Evolutionary conservation across 169 alveolate species (phyloP).

Genomic region (Eimeria acervulina): DNA sequence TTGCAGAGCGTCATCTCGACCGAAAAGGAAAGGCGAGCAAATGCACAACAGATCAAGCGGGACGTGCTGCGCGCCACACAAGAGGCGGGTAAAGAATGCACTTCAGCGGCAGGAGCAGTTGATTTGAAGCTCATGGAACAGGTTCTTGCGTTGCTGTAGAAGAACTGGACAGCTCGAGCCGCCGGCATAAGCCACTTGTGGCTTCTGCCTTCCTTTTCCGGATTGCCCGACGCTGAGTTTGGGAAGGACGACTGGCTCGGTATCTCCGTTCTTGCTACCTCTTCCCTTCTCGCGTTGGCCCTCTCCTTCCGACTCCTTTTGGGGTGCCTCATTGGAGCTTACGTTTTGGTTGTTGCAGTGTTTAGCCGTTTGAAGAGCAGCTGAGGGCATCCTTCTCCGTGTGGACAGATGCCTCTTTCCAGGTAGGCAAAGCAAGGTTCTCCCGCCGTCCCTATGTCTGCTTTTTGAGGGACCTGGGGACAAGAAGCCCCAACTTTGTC

Average conservation of each 20-base stretch:
- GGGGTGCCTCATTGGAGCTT: neutral
- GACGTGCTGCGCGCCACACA: neutral
- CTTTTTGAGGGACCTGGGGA: neutral
- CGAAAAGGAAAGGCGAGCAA: neutral
- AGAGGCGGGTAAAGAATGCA: neutral
- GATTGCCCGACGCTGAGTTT: neutral
- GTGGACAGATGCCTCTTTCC: neutral
- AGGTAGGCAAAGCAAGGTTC: neutral
- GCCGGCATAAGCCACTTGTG: neutral
- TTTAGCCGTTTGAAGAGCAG: neutral
- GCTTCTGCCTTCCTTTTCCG: neutral
- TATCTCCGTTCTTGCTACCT: neutral
- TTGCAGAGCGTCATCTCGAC: neutral
- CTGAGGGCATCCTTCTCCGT: constrained; percentile 6
- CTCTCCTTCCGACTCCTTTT: neutral
- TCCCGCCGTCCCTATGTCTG: neutral
- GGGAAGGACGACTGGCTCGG: neutral
- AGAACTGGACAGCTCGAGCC: neutral
- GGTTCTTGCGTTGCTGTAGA: neutral
- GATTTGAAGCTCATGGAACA: neutral
- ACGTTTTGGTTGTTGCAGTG: neutral
- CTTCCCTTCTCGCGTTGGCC: neutral
- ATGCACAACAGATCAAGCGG: neutral
- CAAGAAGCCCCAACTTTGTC: neutral
- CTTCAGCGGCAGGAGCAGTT: neutral